Percentiles rank a stretch among this genome's conserved stretches.
These are phyloP conservation scores for Monilinia polystroma DNA, from an alignment of 2,329 filamentous ascomycete genomes.

Conservation along the genomic window DNA sequence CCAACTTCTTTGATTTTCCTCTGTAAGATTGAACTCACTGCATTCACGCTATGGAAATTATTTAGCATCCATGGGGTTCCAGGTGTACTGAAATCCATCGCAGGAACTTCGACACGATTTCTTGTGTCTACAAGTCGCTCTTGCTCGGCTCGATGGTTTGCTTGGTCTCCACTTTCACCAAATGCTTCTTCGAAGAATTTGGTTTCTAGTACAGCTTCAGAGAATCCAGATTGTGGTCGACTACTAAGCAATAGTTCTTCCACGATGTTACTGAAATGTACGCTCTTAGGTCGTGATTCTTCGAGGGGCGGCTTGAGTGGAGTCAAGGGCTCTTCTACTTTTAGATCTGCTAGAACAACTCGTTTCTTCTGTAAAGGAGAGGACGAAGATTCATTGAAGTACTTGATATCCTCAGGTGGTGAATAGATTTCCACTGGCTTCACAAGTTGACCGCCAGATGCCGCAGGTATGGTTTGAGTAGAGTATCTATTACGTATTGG, in stretches of 20 bases:
- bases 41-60: conserved; percentile 23
- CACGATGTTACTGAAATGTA: conserved; percentile 36
- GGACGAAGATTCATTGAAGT: conserved; percentile 3
- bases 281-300: conserved; percentile 26
- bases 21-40: conserved; percentile 38
- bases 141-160: conserved; percentile 34
- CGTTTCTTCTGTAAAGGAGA: conserved; percentile 20
- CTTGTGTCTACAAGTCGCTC: conserved; percentile 43
- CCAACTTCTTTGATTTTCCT: conserved; percentile 32
- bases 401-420: conserved; percentile 26
- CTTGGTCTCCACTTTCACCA: conserved; percentile 28
- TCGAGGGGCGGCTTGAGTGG: conserved; percentile 29
- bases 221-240: conserved; percentile 12
- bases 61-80: conserved; percentile 48
- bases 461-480: conserved; percentile 3
- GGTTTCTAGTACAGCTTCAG: conserved; percentile 22
- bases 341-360: conserved; percentile 30
- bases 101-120: conserved; percentile 49
- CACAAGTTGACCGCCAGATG: conserved; percentile 48
- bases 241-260: conserved; percentile 30
- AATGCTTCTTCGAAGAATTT: conserved; percentile 37
- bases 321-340: conserved; percentile 38
- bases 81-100: conserved; percentile 46
- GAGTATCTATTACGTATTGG: conserved; percentile 23
- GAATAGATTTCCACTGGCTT: conserved; percentile 65